Evolutionary conservation across 441 rosid genomes (phyloP), one percentile per base, ranked within the genome.

Genomic region (Populus hybrid): DNA sequence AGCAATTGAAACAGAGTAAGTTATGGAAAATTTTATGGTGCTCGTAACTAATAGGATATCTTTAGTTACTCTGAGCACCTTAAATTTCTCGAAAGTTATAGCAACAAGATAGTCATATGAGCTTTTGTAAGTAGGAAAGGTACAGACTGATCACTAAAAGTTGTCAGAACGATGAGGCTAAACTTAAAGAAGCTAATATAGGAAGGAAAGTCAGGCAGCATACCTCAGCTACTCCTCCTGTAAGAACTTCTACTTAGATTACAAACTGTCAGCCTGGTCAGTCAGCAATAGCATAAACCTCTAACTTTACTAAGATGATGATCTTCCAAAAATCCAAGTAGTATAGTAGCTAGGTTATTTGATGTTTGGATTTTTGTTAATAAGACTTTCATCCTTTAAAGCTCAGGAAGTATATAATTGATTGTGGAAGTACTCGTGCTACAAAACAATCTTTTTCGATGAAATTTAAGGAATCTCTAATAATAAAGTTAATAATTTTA

Each of bases 1-100:
- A 88, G 10, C 32, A 38, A 74, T 32, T n/a, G 69, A 81, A 73
- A 18, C 30, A 70, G 16, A 83, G 21, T 9, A n/a, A 54, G 61
- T 26, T 24, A 61, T 10, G n/a, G 50, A 50, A 14, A 50, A 14
- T 50, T 50, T 50, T 50, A 50, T 50, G 57, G 57, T 50, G 20
- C 57, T 14, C 7, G 57, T 50, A 50, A 50, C 57, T 50, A 50
- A 5, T 50, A 14, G 57, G 20, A 50, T 50, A 1, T 16, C 18
- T 12, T 50, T 50, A 50, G 57, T 14, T 50, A 50, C 0, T 50
- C 57, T 50, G 18, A 50, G 57, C 57, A 50, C 57, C 54, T 46
- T 46, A 12, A 46, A 46, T 46, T 46, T 46, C 57, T 46, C 20
- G 1, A 4, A 46, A 46, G 57, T 14, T 46, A 46, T 46, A 46